Base-by-base conservation (phyloP, 2,329 filamentous ascomycete genomes). In the Colletotrichum destructivum region DNA sequence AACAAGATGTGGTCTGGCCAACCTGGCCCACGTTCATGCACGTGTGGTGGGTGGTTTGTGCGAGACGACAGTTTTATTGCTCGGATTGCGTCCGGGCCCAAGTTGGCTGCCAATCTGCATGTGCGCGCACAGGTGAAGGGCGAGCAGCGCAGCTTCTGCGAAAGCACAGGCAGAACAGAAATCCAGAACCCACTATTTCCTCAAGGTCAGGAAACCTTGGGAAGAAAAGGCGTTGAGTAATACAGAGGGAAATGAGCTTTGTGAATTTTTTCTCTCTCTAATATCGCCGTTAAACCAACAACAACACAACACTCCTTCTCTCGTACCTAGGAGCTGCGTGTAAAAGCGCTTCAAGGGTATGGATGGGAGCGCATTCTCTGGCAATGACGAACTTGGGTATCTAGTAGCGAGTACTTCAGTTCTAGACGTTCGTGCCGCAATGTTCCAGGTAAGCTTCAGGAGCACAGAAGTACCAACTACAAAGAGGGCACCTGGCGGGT, bases 91-190 rank as follows among this genome's bases (percentile, higher is more conserved):
- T 49, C 59, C 40, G 40, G 68, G 64, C 38, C 64, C 59, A 46
- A 71, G 68, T 65, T 40, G 51, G 35, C 52, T 35, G 59, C 49
- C 66, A 63, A 61, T 65, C 64, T 42, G 66, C 51, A 35, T 63
- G 40, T 23, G 15, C 21, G 54, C 18, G 44, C 51, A 23, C 23
- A 23, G 60, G 62, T 49, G 64, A 18, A 59, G 40, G 9, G n/a
- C 35, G 26, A 35, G 52, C 52, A 55, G 52, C 18, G 31, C 46
- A 40, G 35, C 35, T 62, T 51, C 46, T 51, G 60, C 46, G 51
- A 44, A 26, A 26, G 57, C 23, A 13, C 8, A 35, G 31, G 8
- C 8, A 8, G 31, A 9, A 9, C 31, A 8, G 31, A 35, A 9
- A 8, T 35, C 9, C 31, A 35, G 31, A 35, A 23, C 60, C 23